Base-by-base conservation (phyloP, 352 stramenopile genomes). In the Pythium plurisporium region DNA sequence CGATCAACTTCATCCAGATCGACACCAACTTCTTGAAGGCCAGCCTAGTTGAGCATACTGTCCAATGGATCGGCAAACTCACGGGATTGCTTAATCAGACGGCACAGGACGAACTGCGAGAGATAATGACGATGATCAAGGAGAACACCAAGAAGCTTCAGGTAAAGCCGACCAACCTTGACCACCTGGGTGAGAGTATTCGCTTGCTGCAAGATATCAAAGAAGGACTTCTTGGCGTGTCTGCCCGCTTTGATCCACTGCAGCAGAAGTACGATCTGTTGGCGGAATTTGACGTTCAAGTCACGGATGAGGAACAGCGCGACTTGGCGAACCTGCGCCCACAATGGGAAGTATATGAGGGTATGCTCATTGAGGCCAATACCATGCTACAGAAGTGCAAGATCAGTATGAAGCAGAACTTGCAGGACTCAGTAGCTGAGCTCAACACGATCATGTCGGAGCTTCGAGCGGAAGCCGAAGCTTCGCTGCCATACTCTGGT, bases 1-100 rank as follows among this genome's bases (percentile, higher is more conserved):
- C 82, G 17, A 97, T 98, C 62, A 97, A 97, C 64, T 98, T 98
- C 44, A 97, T 98, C 41, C 87, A 97, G 58, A 95, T 98, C 59
- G 92, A 98, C 69, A 97, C 89, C 19, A 94, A 95, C 31, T 88
- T 87, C 34, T 66, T 98, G 37, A 98, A 98, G 59, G 71, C 81
- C 5, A 87, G 77, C 54, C 73, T 98, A 11, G 78, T 98, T 1
- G 79, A 92, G 33, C 91, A 98, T 63, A 97, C 89, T 4, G 82
- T 97, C 7, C 84, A 98, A 45, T 98, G 87, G 88, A 96, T 97
- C 53, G 79, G 80, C 10, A 97, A 97, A 65, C 79, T 98, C 17
- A 96, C 90, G 6, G 86, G 86, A 15, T 54, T 98, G 38, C 69
- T 98, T 2, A 97, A 98, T 54, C 79, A 96, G 57, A 97, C 92